Conservation (phyloP, 805 yeast species). For the Yarrowia divulgata region DNA sequence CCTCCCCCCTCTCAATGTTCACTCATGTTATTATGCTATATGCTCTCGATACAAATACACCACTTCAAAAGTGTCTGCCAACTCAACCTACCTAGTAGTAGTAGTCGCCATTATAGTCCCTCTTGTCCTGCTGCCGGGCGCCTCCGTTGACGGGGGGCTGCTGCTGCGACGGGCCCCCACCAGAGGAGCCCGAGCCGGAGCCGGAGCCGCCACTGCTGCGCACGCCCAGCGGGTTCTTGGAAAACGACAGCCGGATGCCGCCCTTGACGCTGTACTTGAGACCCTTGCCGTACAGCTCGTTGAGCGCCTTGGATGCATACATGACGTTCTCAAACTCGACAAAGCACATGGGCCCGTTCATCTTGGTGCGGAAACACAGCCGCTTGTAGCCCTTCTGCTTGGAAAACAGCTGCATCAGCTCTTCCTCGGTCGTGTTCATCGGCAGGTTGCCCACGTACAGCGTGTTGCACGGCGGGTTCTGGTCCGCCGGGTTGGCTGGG, state of each 20-base stretch:
- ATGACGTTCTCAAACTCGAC: conserved; percentile 97
- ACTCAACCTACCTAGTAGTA: conserved; percentile 5
- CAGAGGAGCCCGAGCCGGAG: background rate
- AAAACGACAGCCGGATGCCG: conserved; percentile 91
- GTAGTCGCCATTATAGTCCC: conserved; percentile 34
- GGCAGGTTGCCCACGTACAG: conserved; percentile 96
- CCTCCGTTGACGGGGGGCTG: conserved; percentile 19
- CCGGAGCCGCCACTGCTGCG: conserved; percentile 59
- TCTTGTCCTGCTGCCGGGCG: conserved; percentile 33
- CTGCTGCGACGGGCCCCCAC: background rate
- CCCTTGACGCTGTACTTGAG: conserved; percentile 90
- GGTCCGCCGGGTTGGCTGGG: conserved; percentile 95
- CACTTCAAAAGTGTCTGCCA: conserved; percentile 25
- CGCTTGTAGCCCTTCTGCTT: conserved; percentile 93
- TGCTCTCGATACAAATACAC: conserved; percentile 40
- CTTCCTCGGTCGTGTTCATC: conserved; percentile 95
- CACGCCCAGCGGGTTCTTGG: conserved; percentile 96
- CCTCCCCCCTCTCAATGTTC: background rate
- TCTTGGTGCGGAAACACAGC: conserved; percentile 86
- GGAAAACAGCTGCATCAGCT: conserved; percentile 83
- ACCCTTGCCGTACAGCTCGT: conserved; percentile 91
- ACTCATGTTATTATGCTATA: conserved; percentile 39
- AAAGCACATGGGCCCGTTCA: conserved; percentile 96
- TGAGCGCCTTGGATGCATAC: conserved; percentile 90
- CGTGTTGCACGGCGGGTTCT: conserved; percentile 98